Percentiles rank a stretch among this genome's conserved stretches.
phyloP scores from a whole-genome alignment of 1,284 basidiomycete species.

The Ceratobasidium sp. region DNA sequence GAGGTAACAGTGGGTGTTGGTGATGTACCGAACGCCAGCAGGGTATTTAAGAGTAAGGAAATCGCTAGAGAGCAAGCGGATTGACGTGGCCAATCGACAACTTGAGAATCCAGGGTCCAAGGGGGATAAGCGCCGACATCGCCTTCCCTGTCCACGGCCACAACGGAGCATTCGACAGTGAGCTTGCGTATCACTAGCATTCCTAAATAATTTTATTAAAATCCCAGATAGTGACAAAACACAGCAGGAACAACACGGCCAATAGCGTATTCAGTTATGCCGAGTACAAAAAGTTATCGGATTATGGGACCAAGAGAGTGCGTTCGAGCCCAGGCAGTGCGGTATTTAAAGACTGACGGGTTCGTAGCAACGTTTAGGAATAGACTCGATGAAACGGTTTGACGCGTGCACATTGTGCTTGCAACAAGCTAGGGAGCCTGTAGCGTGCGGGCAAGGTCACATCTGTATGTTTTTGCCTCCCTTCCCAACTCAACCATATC shows the following conservation, averaged over 20 bases:
- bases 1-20: slow-evolving; percentile 22
- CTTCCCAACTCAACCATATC: neutral
- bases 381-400: slow-evolving; percentile 89
- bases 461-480: slow-evolving; percentile 60
- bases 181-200: neutral
- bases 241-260: slow-evolving; percentile 89
- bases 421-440: slow-evolving; percentile 78
- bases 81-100: slow-evolving; percentile 5
- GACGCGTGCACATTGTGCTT: slow-evolving; percentile 89
- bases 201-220: neutral
- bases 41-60: slow-evolving; percentile 31
- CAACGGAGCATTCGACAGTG: slow-evolving; percentile 37
- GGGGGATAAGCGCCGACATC: neutral
- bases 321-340: too few relatives aligned
- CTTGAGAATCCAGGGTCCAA: neutral
- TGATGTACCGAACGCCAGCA: slow-evolving; percentile 29
- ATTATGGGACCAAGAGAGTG: slow-evolving; percentile 82
- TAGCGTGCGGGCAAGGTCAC: slow-evolving; percentile 86
- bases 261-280: slow-evolving; percentile 88
- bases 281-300: slow-evolving; percentile 77
- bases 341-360: slow-evolving; percentile 47
- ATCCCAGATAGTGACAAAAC: slow-evolving; percentile 52
- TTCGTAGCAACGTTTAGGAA: slow-evolving; percentile 80
- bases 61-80: slow-evolving; percentile 10
- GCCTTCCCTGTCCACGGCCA: slow-evolving; percentile 28